These are phyloP conservation scores for Besnoitia besnoiti DNA, from an alignment of 169 alveolate genomes.

Conservation along the genomic window DNA sequence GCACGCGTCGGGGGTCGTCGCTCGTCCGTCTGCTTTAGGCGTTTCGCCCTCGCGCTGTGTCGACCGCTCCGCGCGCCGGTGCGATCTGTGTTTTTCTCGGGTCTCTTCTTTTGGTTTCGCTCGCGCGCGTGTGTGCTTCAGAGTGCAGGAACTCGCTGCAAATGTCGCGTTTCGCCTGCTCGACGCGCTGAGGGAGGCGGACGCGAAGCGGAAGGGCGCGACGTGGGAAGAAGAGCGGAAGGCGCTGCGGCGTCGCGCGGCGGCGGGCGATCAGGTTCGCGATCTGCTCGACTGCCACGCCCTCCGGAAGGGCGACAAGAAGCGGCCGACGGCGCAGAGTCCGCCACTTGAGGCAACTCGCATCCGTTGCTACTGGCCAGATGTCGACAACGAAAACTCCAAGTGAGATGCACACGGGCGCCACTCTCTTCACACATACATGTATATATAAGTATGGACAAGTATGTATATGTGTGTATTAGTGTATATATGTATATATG, in stretches of 20 bases:
- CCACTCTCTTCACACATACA: too few species aligned
- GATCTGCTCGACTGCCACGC: neutral
- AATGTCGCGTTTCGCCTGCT: neutral
- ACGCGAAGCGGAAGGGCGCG: neutral
- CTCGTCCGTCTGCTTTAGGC: too few species aligned
- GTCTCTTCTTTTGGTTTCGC: too few species aligned
- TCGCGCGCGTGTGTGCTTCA: neutral
- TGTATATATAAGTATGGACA: too few species aligned
- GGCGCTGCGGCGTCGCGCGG: neutral
- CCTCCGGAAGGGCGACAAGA: neutral
- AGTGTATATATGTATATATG: too few species aligned
- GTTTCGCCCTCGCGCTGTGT: too few species aligned
- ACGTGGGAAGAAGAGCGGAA: neutral
- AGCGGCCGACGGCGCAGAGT: neutral
- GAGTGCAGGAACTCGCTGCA: slow-evolving; percentile 7
- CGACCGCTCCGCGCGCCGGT: too few species aligned
- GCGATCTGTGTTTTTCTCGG: too few species aligned
- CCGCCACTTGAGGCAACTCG: neutral
- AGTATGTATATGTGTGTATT: too few species aligned
- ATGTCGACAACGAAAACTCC: neutral
- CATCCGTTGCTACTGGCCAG: slow-evolving; percentile 6
- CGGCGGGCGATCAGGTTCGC: neutral
- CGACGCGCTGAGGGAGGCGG: slow-evolving; percentile 3
- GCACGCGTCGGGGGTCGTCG: too few species aligned
- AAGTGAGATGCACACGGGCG: neutral